Evolutionary conservation across 2,329 filamentous ascomycete species (phyloP).

Genomic region (Diaporthe helianthi): DNA sequence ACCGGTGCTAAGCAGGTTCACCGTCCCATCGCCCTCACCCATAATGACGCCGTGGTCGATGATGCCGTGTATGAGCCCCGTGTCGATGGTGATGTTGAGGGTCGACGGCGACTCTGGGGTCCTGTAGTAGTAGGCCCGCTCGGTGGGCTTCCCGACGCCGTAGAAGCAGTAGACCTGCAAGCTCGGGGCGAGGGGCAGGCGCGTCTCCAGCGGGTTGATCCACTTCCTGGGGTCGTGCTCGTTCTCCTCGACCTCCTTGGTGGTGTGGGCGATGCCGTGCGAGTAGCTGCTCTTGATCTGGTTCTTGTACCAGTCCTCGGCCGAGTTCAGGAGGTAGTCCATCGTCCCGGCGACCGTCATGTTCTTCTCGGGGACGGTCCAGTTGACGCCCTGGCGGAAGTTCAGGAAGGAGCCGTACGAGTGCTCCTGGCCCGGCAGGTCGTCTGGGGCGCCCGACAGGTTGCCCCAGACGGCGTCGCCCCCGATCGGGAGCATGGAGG

Average conservation of each 20-base stretch:
- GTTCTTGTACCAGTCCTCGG: slow-evolving; percentile 84
- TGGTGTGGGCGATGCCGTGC: slow-evolving; percentile 83
- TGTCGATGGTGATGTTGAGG: slow-evolving; percentile 78
- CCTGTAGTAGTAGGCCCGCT: slow-evolving; percentile 91
- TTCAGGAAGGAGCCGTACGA: slow-evolving; percentile 85
- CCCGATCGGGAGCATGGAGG: slow-evolving; percentile 94
- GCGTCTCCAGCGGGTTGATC: slow-evolving; percentile 88
- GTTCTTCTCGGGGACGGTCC: slow-evolving; percentile 72
- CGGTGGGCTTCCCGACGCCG: slow-evolving; percentile 90
- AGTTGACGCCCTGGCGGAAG: slow-evolving; percentile 74
- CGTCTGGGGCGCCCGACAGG: slow-evolving; percentile 85
- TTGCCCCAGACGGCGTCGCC: slow-evolving; percentile 97
- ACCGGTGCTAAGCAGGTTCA: slow-evolving; percentile 87
- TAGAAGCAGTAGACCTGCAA: slow-evolving; percentile 99
- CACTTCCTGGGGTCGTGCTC: slow-evolving; percentile 81
- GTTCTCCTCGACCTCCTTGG: slow-evolving; percentile 80
- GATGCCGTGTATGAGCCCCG: slow-evolving; percentile 62
- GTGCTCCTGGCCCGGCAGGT: slow-evolving; percentile 73
- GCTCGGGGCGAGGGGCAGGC: slow-evolving; percentile 84
- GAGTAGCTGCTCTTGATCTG: slow-evolving; percentile 81
- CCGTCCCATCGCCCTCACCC: slow-evolving; percentile 95
- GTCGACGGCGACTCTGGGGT: slow-evolving; percentile 70
- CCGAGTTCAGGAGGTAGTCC: slow-evolving; percentile 77
- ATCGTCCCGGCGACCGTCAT: slow-evolving; percentile 82
- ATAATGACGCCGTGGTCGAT: slow-evolving; percentile 91